Percentiles rank a stretch among this genome's conserved stretches.
phyloP scores from a whole-genome alignment of 805 yeast species.

The Schwanniomyces polymorphus region DNA sequence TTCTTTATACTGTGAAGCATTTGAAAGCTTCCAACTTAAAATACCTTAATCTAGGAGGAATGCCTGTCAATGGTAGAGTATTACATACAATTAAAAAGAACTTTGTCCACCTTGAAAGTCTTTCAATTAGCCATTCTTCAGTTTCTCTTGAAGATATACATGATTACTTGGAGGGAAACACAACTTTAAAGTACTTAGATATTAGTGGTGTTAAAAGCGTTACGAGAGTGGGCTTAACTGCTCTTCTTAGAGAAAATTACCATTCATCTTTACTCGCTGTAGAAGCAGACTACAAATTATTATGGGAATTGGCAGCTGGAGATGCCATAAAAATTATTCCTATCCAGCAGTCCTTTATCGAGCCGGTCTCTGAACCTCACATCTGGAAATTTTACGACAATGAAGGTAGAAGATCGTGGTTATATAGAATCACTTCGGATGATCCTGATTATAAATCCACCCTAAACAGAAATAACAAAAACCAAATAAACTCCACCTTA shows the following conservation, averaged over 20 bases:
- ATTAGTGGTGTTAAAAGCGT: conserved; percentile 62
- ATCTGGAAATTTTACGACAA: conserved; percentile 56
- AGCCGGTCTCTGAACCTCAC: conserved; percentile 25
- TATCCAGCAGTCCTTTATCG: conserved; percentile 27
- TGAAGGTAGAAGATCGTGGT: conserved; percentile 82
- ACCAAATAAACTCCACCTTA: conserved; percentile 29
- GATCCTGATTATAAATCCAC: conserved; percentile 34
- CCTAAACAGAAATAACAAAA: conserved; percentile 13
- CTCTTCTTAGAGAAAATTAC: conserved; percentile 27
- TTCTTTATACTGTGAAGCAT: conserved; percentile 43
- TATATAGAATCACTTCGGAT: conserved; percentile 46
- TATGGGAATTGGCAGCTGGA: conserved; percentile 48
- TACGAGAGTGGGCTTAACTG: conserved; percentile 52
- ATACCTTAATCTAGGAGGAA: conserved; percentile 64
- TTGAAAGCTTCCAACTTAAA: conserved; percentile 45
- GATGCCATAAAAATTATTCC: conserved; percentile 28
- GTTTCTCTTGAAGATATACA: conserved; percentile 38
- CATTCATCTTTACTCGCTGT: conserved; percentile 48
- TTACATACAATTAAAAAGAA: conserved; percentile 36
- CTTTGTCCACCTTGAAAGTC: conserved; percentile 42
- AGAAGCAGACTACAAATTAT: conserved; percentile 63
- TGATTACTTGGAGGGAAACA: conserved; percentile 28
- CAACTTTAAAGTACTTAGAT: conserved; percentile 57
- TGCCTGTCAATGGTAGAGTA: conserved; percentile 49
- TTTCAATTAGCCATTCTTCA: conserved; percentile 41